These are phyloP conservation scores for Stemphylium lycopersici DNA, from an alignment of 2,329 filamentous ascomycete species.

Conservation along the genomic window DNA sequence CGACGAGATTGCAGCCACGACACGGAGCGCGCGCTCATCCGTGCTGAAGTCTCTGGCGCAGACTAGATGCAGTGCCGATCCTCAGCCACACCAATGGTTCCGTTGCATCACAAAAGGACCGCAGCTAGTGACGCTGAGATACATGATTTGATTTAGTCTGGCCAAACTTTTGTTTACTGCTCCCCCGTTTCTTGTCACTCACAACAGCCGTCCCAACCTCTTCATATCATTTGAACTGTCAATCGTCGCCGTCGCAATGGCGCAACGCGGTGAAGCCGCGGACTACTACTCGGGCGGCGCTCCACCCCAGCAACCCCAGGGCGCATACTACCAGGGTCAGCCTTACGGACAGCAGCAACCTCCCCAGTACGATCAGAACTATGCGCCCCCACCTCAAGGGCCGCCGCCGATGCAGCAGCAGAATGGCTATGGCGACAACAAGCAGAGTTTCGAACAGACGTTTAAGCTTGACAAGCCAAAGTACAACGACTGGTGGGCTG, in stretches of 20 bases:
- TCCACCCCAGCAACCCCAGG: slow-evolving; percentile 28
- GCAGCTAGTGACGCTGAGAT: slow-evolving; percentile 19
- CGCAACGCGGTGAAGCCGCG: slow-evolving; percentile 45
- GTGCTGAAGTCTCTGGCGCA: slow-evolving; percentile 1
- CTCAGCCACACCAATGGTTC: slow-evolving; percentile 22
- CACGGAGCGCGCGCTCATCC: slow-evolving; percentile 8
- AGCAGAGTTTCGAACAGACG: slow-evolving; percentile 71
- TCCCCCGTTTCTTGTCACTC: background rate
- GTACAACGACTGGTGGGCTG: slow-evolving; percentile 90
- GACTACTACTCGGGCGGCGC: slow-evolving; percentile 47
- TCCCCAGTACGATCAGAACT: slow-evolving; percentile 42
- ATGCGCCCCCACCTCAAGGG: slow-evolving; percentile 35
- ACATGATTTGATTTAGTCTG: slow-evolving; percentile 18
- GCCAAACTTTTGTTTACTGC: slow-evolving; percentile 5
- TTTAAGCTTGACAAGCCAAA: slow-evolving; percentile 86
- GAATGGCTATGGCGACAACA: slow-evolving; percentile 50
- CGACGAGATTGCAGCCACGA: slow-evolving; percentile 17
- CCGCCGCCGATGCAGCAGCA: slow-evolving; percentile 30
- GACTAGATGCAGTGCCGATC: slow-evolving; percentile 13
- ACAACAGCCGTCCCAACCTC: slow-evolving; percentile 3
- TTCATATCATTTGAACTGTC: background rate
- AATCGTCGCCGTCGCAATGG: slow-evolving; percentile 29
- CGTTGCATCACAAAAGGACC: background rate
- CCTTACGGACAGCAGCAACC: slow-evolving; percentile 33
- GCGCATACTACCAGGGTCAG: slow-evolving; percentile 33